phyloP scores from a whole-genome alignment of 2,329 filamentous ascomycete genomes.

The Cryphonectria japonica region DNA sequence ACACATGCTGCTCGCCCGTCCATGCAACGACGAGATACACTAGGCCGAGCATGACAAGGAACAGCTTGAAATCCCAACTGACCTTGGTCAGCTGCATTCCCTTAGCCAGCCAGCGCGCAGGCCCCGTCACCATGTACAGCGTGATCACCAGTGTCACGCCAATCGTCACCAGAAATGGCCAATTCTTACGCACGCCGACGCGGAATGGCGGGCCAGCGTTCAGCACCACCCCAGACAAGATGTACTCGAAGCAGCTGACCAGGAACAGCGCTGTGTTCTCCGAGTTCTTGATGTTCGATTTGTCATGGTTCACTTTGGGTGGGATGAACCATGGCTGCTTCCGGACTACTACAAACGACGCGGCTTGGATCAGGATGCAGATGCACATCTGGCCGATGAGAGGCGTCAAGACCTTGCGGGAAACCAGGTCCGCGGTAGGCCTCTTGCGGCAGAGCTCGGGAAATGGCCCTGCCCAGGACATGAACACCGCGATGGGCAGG shows the following conservation, averaged over 20 bases:
- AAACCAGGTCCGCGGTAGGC: conserved; percentile 90
- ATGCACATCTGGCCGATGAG: conserved; percentile 86
- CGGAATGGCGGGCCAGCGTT: conserved; percentile 92
- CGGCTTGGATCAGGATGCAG: conserved; percentile 75
- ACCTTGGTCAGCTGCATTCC: conserved; percentile 88
- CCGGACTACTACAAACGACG: conserved; percentile 75
- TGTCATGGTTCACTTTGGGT: conserved; percentile 74
- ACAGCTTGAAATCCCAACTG: conserved; percentile 71
- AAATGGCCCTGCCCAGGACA: conserved; percentile 94
- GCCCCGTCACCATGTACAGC: conserved; percentile 79
- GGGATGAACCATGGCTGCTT: conserved; percentile 85
- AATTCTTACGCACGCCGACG: conserved; percentile 77
- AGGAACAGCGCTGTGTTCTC: conserved; percentile 93
- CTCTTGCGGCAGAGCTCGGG: conserved; percentile 78
- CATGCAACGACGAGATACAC: conserved; percentile 72
- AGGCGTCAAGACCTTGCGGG: conserved; percentile 86
- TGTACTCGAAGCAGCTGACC: conserved; percentile 92
- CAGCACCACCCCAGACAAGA: conserved; percentile 84
- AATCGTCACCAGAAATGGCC: conserved; percentile 84
- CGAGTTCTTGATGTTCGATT: conserved; percentile 86
- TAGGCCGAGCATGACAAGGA: conserved; percentile 71
- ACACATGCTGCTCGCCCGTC: conserved; percentile 70
- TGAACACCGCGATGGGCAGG: conserved; percentile 94
- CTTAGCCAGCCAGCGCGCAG: conserved; percentile 67
- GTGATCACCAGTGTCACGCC: conserved; percentile 68